Base-by-base conservation (phyloP, 106 monocot species). In the Alisma plantagoaquatica region DNA sequence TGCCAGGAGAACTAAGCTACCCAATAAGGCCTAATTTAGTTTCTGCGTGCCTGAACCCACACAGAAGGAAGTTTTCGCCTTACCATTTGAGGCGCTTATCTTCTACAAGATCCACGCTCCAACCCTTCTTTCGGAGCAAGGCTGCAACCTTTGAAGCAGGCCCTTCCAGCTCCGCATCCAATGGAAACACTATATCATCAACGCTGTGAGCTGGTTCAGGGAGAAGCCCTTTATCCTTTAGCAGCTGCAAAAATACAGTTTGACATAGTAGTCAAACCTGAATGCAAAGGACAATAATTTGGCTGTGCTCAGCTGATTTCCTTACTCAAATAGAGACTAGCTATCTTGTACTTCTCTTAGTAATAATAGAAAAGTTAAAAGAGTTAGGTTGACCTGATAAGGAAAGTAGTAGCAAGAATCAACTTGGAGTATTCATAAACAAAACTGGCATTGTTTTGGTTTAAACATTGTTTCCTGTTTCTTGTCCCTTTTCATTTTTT, bases 1-100 rank as follows among this genome's bases (percentile, higher is more conserved):
- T n/a, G n/a, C n/a, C n/a, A n/a, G n/a, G n/a, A n/a, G n/a, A n/a
- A n/a, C n/a, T n/a, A n/a, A n/a, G n/a, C n/a, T n/a, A n/a, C n/a
- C n/a, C n/a, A n/a, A n/a, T n/a, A n/a, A n/a, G n/a, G n/a, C n/a
- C n/a, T n/a, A n/a, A n/a, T n/a, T n/a, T n/a, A n/a, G n/a, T n/a
- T n/a, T n/a, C n/a, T n/a, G n/a, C n/a, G n/a, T n/a, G n/a, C n/a
- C n/a, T n/a, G n/a, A n/a, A n/a, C n/a, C n/a, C n/a, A n/a, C n/a
- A n/a, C n/a, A n/a, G n/a, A n/a, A n/a, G n/a, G n/a, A n/a, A n/a
- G n/a, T n/a, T n/a, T n/a, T n/a, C n/a, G n/a, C n/a, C n/a, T n/a
- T n/a, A n/a, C 98, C 98, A 99, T 51, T 99, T 99, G 24, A 99
- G 90, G 21, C 85, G 85, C 47, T 79, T 99, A 49, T 90, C 98